A percentile compares a stretch with the other conserved stretches of the same genome.
Conservation (phyloP, 208 protist species). For the Leishmania lainsoni region DNA sequence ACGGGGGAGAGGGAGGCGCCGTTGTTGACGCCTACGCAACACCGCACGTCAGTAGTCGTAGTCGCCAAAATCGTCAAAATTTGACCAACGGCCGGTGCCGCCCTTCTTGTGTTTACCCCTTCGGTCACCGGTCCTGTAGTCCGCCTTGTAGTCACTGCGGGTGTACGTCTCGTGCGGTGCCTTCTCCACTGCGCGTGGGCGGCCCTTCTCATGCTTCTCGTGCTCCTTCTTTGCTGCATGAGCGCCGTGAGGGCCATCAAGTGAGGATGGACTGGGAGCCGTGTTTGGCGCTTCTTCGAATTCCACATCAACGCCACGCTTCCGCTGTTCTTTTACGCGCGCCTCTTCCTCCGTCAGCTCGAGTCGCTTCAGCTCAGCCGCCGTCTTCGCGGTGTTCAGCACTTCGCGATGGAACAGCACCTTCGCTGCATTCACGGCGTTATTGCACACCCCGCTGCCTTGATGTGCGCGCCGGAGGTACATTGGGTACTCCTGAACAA, state of each 20-base stretch:
- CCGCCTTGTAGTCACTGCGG: slow-evolving; percentile 63
- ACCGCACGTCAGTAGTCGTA: slow-evolving; percentile 38
- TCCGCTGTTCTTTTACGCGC: slow-evolving; percentile 37
- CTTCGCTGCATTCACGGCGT: slow-evolving; percentile 59
- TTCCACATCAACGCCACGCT: slow-evolving; percentile 41
- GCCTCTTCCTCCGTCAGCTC: slow-evolving; percentile 64
- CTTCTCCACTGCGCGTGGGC: slow-evolving; percentile 14
- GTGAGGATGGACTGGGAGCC: not conserved
- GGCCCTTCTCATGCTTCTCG: slow-evolving; percentile 15
- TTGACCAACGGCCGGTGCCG: slow-evolving; percentile 43
- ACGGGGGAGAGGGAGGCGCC: not conserved
- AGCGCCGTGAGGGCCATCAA: not conserved
- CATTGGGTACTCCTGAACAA: slow-evolving; percentile 67
- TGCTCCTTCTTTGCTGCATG: slow-evolving; percentile 14
- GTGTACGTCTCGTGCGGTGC: slow-evolving; percentile 23
- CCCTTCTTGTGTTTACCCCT: slow-evolving; percentile 82
- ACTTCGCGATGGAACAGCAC: slow-evolving; percentile 48
- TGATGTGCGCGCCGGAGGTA: slow-evolving; percentile 57
- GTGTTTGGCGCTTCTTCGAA: slow-evolving; percentile 24
- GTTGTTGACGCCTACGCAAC: not conserved
- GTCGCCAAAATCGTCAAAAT: slow-evolving; percentile 43
- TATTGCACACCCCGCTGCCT: slow-evolving; percentile 54
- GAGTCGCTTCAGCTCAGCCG: slow-evolving; percentile 43
- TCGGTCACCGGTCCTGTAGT: slow-evolving; percentile 48
- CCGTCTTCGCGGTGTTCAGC: slow-evolving; percentile 55